phyloP scores from a whole-genome alignment of 805 yeast species.

The Torulaspora indica region DNA sequence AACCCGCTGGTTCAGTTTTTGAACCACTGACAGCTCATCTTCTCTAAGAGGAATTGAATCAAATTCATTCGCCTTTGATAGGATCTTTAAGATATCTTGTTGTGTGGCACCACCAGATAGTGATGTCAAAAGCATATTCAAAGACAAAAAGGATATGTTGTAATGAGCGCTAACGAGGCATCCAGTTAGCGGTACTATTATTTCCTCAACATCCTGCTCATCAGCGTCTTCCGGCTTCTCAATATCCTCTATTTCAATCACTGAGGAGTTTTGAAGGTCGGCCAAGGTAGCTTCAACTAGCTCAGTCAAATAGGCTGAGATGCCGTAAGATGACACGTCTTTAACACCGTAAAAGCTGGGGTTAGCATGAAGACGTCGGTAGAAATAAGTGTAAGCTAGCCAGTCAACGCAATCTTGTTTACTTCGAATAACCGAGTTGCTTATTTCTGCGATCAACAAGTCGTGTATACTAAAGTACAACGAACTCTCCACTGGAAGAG shows the following conservation, averaged over 20 bases:
- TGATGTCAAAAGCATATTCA: conserved; percentile 53
- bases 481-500: conserved; percentile 81
- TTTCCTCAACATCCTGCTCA: conserved; percentile 36
- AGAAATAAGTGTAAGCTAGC: conserved; percentile 79
- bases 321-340: conserved; percentile 57
- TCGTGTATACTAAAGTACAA: conserved; percentile 58
- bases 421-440: conserved; percentile 53
- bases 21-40: conserved; percentile 50
- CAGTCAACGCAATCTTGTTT: conserved; percentile 89
- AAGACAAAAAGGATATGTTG: conserved; percentile 58
- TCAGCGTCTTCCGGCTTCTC: conserved; percentile 30
- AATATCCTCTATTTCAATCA: conserved; percentile 54
- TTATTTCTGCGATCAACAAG: conserved; percentile 66
- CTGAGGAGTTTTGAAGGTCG: conserved; percentile 55
- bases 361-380: conserved; percentile 71
- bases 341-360: conserved; percentile 85
- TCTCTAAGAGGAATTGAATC: conserved; percentile 59
- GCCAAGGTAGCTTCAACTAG: conserved; percentile 65
- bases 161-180: conserved; percentile 74
- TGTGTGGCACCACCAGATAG: conserved; percentile 54
- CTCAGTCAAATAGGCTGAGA: conserved; percentile 81
- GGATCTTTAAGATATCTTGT: conserved; percentile 56
- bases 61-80: conserved; percentile 69
- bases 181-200: conserved; percentile 58
- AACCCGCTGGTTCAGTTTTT: conserved; percentile 49